phyloP scores from a whole-genome alignment of 345 rosid genomes.

The Moricandia arvensis region DNA sequence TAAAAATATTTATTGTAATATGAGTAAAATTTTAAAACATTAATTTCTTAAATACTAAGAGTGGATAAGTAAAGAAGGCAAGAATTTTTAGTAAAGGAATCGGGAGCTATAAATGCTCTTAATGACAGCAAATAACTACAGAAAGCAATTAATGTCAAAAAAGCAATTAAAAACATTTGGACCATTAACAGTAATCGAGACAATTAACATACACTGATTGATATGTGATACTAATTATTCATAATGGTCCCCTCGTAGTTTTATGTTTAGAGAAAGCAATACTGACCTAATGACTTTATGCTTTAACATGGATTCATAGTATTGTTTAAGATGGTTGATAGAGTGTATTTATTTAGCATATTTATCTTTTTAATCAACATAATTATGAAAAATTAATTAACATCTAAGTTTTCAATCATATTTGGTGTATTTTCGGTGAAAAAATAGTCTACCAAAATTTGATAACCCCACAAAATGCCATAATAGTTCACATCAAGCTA shows the following conservation, averaged over 20 bases:
- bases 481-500: not conserved
- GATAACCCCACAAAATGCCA: not conserved
- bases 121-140: conserved; percentile 15
- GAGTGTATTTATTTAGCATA: not conserved
- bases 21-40: too few species aligned
- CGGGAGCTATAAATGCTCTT: conserved; percentile 27
- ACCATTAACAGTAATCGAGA: conserved; percentile 29
- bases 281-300: not conserved
- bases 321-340: not conserved
- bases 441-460: not conserved
- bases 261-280: not conserved
- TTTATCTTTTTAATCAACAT: not conserved
- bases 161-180: conserved; percentile 22
- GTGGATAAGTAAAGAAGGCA: not conserved
- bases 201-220: conserved; percentile 26
- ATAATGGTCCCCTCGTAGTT: conserved; percentile 26
- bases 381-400: not conserved
- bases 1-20: too few species aligned
- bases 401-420: not conserved
- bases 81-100: conserved; percentile 5
- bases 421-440: not conserved
- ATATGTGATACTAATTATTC: conserved; percentile 25
- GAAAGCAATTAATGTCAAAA: not conserved
- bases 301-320: not conserved
- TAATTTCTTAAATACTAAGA: not conserved